Evolutionary conservation across 2,329 filamentous ascomycete genomes (phyloP), one percentile per base, ranked within the genome.

Genomic region (Biscogniauxia mediterranea): DNA sequence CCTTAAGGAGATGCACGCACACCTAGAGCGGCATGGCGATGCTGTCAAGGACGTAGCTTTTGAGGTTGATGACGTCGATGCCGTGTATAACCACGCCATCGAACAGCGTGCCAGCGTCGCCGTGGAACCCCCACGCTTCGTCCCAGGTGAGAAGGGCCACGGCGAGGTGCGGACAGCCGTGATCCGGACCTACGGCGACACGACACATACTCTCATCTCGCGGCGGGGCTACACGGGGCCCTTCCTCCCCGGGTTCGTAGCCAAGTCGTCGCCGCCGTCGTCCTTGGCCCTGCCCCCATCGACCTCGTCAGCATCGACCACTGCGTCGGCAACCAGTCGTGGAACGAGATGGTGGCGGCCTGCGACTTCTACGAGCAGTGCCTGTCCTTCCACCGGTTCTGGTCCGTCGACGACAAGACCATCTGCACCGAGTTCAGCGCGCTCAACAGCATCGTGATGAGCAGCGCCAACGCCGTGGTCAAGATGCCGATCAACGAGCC

Each of bases 401-500:
- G 94, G 94, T 92, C 89, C 58, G 93, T 97, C 61, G 94, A 97
- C 76, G 94, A 97, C 81, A 90, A 87, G 68, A 87, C 96, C 74
- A 96, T 97, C 78, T 92, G 88, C 83, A 97, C 91, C 67, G 93
- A 96, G 74, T 97, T 92, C 83, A 93, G 89, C 0, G 93, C 94
- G 9, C 83, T 97, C 54, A 92, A 89, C 78, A 91, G 87, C 71
- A 88, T 97, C 71, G 94, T 97, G 73, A 97, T 97, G 93, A 86
- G 90, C 51, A 92, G 89, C 4, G 87, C 88, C 62, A 92, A 93
- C 79, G 90, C 94, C 61, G 76, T 90, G 4, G 92, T 97, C 77
- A 97, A 97, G 80, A 97, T 97, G 93, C 94, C 94, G 71, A 96
- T 98, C 84, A 97, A 97, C 81, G 93, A 97, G 79, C 94, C 94